Base-by-base conservation (phyloP, 2,329 filamentous ascomycete species). In the Claviceps africana region DNA sequence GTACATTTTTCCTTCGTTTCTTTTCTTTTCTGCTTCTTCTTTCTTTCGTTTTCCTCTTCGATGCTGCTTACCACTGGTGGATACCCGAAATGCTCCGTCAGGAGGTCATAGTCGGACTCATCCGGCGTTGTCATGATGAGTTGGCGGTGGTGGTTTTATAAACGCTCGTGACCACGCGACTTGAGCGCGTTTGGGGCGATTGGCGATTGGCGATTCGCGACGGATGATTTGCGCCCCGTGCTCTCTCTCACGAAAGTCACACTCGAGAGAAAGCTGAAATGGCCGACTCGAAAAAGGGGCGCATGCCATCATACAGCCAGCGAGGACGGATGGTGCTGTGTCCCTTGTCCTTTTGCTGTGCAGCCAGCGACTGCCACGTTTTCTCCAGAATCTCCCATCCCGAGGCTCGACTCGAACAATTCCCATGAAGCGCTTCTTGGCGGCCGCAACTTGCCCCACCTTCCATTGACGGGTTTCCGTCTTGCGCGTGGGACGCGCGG, bases 31-130 rank as follows among this genome's bases (percentile, higher is more conserved):
- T n/a, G n/a, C n/a, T n/a, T n/a, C n/a, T n/a, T n/a, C n/a, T n/a
- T n/a, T n/a, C n/a, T n/a, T n/a, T n/a, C n/a, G n/a, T n/a, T n/a
- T n/a, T n/a, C n/a, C n/a, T n/a, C n/a, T n/a, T n/a, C n/a, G 2
- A 19, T 3, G 13, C 25, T 28, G 73, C 85, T 64, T 70, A 95
- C 90, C 58, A 95, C 81, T 30, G 91, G 93, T 1, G 93, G 91
- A 62, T 95, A 96, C 58, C 88, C 87, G 62, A 98, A 86, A 65
- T 98, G 93, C 75, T 97, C 93, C 2, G 93, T 96, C 56, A 97
- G 77, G 60, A 97, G 79, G 64, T 81, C 78, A 35, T 76, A 79
- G 58, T 81, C 77, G 48, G 76, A 70, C 57, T 61, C 63, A 54
- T 65, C 67, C 58, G 66, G 57, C 6, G 61, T 55, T 31, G 62